Conservation (phyloP, 176 grass and related monocot species). For the Ensete ventricosum region DNA sequence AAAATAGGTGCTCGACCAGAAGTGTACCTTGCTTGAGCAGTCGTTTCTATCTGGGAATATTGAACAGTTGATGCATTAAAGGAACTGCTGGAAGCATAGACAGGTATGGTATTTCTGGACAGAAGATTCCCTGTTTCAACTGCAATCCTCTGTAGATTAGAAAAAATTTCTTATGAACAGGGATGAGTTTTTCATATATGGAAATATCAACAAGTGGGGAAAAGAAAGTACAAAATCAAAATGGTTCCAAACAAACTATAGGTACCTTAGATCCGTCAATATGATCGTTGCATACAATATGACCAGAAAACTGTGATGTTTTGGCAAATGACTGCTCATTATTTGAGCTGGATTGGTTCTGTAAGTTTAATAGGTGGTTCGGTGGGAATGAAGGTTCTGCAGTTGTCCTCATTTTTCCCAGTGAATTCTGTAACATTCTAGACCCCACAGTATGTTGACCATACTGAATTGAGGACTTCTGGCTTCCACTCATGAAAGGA, state of each 20-base stretch:
- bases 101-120: not conserved
- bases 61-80: conserved; percentile 17
- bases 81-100: not conserved
- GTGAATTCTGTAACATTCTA: conserved; percentile 8
- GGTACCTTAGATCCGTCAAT: conserved; percentile 12
- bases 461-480: conserved; percentile 5
- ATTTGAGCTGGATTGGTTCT: conserved; percentile 10
- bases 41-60: conserved; percentile 13
- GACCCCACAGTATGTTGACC: conserved; percentile 13
- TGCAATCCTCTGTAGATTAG: conserved; percentile 13
- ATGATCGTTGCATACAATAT: not conserved
- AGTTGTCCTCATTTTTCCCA: not conserved
- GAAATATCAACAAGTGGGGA: not conserved
- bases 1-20: not conserved
- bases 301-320: conserved; percentile 4
- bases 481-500: not conserved
- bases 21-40: conserved; percentile 18
- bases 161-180: not conserved
- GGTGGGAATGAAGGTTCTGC: not conserved
- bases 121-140: not conserved
- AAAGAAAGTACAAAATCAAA: not conserved
- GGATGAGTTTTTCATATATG: not conserved
- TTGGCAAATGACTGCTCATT: conserved; percentile 2
- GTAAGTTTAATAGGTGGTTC: conserved; percentile 1
- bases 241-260: not conserved